Base-by-base conservation (phyloP, 2,329 filamentous ascomycete genomes). In the Botryosphaeria dothidea region DNA sequence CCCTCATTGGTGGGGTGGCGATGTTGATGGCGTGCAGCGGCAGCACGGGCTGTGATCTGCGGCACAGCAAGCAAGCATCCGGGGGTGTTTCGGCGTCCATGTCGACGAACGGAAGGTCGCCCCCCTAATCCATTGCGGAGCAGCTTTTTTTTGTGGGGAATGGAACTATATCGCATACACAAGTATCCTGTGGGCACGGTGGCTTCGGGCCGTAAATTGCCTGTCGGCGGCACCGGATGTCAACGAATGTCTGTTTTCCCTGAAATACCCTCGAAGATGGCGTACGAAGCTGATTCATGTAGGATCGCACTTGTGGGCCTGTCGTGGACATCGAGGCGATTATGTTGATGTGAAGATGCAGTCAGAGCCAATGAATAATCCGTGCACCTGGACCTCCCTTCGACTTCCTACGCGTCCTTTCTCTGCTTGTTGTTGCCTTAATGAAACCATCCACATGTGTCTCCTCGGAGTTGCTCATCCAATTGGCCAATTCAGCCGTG, bases 11-110 rank as follows among this genome's bases (percentile, higher is more conserved):
- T 27, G 27, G 41, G 13, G 25, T n/a, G n/a, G n/a, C n/a, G n/a
- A 15, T 36, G 27, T 45, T 36, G 27, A 60, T 46, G 17, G 41
- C 41, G 38, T 17, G 38, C 56, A 60, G 38, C 38, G 56, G 38
- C 17, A 21, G 56, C 56, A 60, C 27, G 25, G n/a, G 56, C n/a
- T 60, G 27, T 29, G 56, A 60, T 60, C 56, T 46, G 56, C 56
- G 41, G 56, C 56, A 60, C 56, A 60, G 56, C 56, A 60, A 29
- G 11, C 38, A 15, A n/a, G 9, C 8, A n/a, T 23, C 23, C 38
- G 23, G 25, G 34, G 4, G 34, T 13, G n/a, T 25, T 31, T 15
- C 27, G 25, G 56, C 25, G 4, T 19, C 41, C 25, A 29, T 41
- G 38, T 60, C 56, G 34, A 34, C n/a, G 27, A 21, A 46, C 19